Evolutionary conservation across 2,329 filamentous ascomycete species (phyloP), one percentile per base, ranked within the genome.

Genomic region (Sclerotinia nivalis): DNA sequence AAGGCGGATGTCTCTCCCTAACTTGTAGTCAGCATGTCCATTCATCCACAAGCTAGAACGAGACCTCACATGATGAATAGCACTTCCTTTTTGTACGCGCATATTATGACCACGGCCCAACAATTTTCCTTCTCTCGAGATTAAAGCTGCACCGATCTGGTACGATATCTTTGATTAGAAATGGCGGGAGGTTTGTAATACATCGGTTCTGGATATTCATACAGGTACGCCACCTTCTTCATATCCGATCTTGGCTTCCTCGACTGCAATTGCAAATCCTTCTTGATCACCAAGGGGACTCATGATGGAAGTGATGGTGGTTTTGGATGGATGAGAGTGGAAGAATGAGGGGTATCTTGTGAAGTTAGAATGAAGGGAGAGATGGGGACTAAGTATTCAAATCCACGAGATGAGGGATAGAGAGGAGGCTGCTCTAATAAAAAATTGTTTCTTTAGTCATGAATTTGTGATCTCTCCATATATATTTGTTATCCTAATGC

Each of bases 1-100:
- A 94, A 84, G n/a, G 90, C 88, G 25, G 90, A 88, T 28, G 91
- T 93, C 79, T 94, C 91, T 73, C 88, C 91, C 90, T 93, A 60
- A n/a, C 20, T 15, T 59, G 9, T 4, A 59, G 40, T 52, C 28
- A 64, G 25, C 34, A n/a, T 22, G 22, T n/a, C 2, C 3, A 25
- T 25, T 4, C n/a, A 22, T 18, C 18, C 2, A 49, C 8, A 34
- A 55, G 67, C 47, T 34, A 37, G 34, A 18, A 54, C 18, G 4
- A 37, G 20, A 55, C 81, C 84, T 77, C 76, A 92, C 90, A 81
- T 93, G 91, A 74, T 93, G 84, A 50, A 89, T 91, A 4, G 90
- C 84, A 77, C 89, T 91, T 68, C 86, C 86, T 69, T 89, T 89
- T 79, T 94, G 91, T 25, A 93, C 86, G 69, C 91, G 84, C 88